Evolutionary conservation across 352 stramenopile species (phyloP).

Genomic region (Globisporangium acanthophoron): DNA sequence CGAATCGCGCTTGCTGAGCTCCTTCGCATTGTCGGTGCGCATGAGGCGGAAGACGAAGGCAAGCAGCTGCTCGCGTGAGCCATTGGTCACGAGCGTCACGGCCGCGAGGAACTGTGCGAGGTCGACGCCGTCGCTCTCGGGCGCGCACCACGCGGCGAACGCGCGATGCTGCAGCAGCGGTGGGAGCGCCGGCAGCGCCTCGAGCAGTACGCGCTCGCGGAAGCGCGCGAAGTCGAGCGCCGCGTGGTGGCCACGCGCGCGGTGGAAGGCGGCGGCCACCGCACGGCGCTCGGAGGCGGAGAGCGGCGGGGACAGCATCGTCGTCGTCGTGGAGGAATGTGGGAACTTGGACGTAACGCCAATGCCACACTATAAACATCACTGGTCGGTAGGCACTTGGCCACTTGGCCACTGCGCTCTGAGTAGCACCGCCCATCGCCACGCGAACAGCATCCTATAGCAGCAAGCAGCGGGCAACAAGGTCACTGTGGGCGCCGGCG

Average conservation of each 20-base stretch:
- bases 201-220: constrained; percentile 27
- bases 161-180: constrained; percentile 21
- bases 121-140: constrained; percentile 14
- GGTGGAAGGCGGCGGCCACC: constrained; percentile 30
- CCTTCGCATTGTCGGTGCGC: constrained; percentile 9
- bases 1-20: constrained; percentile 22
- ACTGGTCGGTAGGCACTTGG: no score
- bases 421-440: no score
- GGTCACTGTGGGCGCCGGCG: no score
- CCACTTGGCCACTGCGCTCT: no score
- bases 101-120: constrained; percentile 35
- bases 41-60: constrained; percentile 37
- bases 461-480: no score
- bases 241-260: constrained; percentile 28
- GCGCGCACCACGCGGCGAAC: constrained; percentile 32
- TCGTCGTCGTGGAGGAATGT: not conserved
- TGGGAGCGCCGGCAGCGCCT: constrained; percentile 29
- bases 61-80: constrained; percentile 39
- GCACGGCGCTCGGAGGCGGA: constrained; percentile 19
- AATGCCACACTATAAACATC: no score
- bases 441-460: no score
- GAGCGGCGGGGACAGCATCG: constrained; percentile 15
- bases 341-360: no score
- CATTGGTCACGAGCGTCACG: constrained; percentile 22
- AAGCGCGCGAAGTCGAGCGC: constrained; percentile 28